Conservation (phyloP, 2,329 filamentous ascomycete genomes). For the Fusarium succisae region DNA sequence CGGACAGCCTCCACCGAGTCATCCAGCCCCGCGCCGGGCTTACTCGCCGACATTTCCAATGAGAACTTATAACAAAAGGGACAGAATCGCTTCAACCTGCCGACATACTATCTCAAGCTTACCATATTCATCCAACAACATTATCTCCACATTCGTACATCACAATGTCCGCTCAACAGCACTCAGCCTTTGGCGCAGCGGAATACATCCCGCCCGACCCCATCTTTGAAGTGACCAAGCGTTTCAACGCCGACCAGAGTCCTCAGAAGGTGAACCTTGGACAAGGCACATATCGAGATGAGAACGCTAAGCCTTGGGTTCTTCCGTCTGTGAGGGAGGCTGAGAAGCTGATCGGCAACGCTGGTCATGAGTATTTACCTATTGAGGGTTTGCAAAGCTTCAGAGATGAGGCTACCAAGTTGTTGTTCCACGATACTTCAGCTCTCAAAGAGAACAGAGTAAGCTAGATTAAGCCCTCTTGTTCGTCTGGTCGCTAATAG, state of each 20-base stretch:
- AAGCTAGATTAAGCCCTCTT: not conserved
- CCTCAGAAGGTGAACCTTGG: constrained; percentile 52
- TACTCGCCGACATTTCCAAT: not conserved
- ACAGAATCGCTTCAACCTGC: not conserved
- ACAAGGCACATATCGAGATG: constrained; percentile 52
- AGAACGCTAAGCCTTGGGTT: constrained; percentile 50
- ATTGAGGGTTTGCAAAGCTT: constrained; percentile 49
- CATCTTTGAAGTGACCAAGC: constrained; percentile 49
- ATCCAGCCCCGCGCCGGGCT: not conserved
- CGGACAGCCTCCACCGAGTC: not conserved
- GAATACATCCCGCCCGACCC: constrained; percentile 44
- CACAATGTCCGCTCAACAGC: not conserved
- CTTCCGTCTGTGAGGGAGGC: constrained; percentile 48
- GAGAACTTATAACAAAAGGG: not conserved
- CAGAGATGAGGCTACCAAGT: constrained; percentile 44
- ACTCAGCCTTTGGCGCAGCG: constrained; percentile 35
- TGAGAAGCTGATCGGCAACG: constrained; percentile 23
- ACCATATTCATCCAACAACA: not conserved
- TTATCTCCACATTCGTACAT: not conserved
- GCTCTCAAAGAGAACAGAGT: constrained; percentile 44
- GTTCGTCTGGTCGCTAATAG: not conserved
- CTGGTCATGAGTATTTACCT: constrained; percentile 51
- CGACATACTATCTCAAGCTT: not conserved
- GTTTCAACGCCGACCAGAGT: constrained; percentile 44
- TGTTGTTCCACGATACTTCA: constrained; percentile 44